These are phyloP conservation scores for Saturnispora galanensis DNA, from an alignment of 805 yeast genomes.

Conservation along the genomic window DNA sequence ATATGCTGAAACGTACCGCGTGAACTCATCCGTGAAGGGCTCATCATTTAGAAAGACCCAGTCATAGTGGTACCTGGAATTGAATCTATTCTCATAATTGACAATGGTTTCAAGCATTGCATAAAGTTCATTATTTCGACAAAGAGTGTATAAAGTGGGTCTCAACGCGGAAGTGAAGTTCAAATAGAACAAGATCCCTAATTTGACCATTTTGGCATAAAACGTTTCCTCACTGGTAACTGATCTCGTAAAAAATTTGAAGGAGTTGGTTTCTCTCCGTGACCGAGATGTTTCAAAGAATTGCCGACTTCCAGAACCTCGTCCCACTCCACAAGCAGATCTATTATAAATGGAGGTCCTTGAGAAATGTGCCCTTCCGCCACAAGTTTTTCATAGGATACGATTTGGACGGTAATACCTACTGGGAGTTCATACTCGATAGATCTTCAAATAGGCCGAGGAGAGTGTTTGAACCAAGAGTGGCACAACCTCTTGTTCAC, in stretches of 20 bases:
- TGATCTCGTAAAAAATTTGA: neutral
- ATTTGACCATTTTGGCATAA: neutral
- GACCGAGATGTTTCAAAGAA: slow-evolving; percentile 18
- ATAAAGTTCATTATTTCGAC: slow-evolving; percentile 57
- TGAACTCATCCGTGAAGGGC: slow-evolving; percentile 50
- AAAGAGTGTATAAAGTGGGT: slow-evolving; percentile 63
- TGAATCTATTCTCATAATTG: slow-evolving; percentile 58
- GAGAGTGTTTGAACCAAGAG: slow-evolving; percentile 51
- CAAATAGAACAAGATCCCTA: neutral
- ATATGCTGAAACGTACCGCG: slow-evolving; percentile 33
- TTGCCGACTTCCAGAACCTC: slow-evolving; percentile 29
- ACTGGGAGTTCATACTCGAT: slow-evolving; percentile 68
- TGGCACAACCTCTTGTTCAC: slow-evolving; percentile 37
- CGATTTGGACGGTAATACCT: slow-evolving; percentile 76
- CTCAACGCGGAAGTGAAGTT: slow-evolving; percentile 21
- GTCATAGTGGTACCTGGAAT: slow-evolving; percentile 52
- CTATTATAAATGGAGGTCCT: slow-evolving; percentile 47
- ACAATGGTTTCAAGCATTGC: slow-evolving; percentile 49
- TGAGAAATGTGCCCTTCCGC: slow-evolving; percentile 60
- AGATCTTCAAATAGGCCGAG: slow-evolving; percentile 35
- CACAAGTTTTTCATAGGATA: slow-evolving; percentile 62
- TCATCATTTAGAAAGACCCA: slow-evolving; percentile 74
- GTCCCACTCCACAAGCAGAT: slow-evolving; percentile 42
- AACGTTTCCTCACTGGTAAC: neutral
- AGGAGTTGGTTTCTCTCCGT: too few relatives aligned